Conservation (phyloP, 805 yeast genomes). For the Diddensiella caesifluorescens region DNA sequence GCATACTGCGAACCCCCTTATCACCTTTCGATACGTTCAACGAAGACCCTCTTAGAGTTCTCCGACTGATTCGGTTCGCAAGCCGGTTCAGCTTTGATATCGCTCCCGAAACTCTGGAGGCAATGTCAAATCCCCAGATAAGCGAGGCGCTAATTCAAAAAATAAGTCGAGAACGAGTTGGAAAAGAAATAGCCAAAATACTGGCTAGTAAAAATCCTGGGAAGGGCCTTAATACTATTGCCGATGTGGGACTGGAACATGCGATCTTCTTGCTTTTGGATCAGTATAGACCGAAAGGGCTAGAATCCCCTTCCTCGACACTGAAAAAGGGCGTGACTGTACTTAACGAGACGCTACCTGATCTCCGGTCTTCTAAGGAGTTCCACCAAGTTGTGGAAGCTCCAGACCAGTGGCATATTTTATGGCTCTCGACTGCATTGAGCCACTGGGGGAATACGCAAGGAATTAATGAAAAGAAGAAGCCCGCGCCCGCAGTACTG, state of each 20-base stretch:
- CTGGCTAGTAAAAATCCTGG: constrained; percentile 58
- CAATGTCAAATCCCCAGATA: constrained; percentile 61
- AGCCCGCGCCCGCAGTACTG: constrained; percentile 39
- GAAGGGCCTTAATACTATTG: constrained; percentile 57
- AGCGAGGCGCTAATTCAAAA: constrained; percentile 57
- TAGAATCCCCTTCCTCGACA: constrained; percentile 7
- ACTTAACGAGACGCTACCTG: neutral
- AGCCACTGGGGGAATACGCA: constrained; percentile 42
- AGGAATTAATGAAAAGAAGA: constrained; percentile 38
- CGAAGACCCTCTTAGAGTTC: constrained; percentile 90
- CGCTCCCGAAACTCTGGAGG: constrained; percentile 48
- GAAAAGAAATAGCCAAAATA: constrained; percentile 76
- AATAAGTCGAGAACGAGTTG: constrained; percentile 86
- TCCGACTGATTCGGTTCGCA: constrained; percentile 83
- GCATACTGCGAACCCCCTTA: constrained; percentile 81
- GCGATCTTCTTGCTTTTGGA: constrained; percentile 47
- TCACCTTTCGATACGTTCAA: constrained; percentile 78
- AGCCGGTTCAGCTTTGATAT: constrained; percentile 65
- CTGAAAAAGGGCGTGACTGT: constrained; percentile 8
- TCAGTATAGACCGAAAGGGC: constrained; percentile 17
- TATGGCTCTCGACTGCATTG: constrained; percentile 49
- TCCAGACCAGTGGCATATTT: constrained; percentile 8
- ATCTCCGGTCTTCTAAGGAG: constrained; percentile 17
- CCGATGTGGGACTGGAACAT: constrained; percentile 48
- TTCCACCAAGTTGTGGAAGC: neutral